Evolutionary conservation across 176 grass and related monocot species (phyloP).

Genomic region (Puccinellia tenuiflora): DNA sequence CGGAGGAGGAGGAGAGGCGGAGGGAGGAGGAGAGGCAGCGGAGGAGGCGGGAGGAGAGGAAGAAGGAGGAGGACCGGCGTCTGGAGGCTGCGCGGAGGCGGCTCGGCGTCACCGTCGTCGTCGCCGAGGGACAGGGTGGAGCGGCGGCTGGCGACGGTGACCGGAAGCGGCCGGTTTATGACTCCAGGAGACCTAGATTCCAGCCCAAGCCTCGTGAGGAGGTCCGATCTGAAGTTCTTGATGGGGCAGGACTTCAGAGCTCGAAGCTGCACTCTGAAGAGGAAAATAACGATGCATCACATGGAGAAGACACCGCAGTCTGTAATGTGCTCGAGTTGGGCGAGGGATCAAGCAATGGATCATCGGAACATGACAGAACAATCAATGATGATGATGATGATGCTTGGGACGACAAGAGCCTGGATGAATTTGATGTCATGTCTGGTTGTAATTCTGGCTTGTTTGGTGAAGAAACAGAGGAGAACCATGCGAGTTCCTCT

Average conservation of each 20-base stretch:
- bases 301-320: not conserved
- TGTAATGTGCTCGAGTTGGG: not conserved
- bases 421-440: not conserved
- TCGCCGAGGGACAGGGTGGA: not conserved
- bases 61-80: conserved; percentile 30
- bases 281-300: not conserved
- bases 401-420: conserved; percentile 24
- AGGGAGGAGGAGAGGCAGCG: conserved; percentile 25
- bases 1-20: not conserved
- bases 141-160: conserved; percentile 19
- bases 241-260: not conserved
- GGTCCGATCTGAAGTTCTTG: conserved; percentile 11
- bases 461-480: conserved; percentile 10
- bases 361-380: not conserved
- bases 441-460: not conserved
- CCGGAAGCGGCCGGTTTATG: conserved; percentile 42
- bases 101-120: conserved; percentile 8
- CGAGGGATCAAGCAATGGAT: not conserved
- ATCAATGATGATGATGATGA: not conserved
- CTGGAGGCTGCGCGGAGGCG: conserved; percentile 40
- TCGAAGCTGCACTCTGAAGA: not conserved
- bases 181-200: conserved; percentile 30
- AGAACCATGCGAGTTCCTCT: not conserved
- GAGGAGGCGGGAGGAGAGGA: conserved; percentile 33
- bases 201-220: not conserved